A percentile compares a stretch with the other conserved stretches of the same genome.
phyloP scores from a whole-genome alignment of 2,329 filamentous ascomycete genomes.

The Ceratocystis ficicola region DNA sequence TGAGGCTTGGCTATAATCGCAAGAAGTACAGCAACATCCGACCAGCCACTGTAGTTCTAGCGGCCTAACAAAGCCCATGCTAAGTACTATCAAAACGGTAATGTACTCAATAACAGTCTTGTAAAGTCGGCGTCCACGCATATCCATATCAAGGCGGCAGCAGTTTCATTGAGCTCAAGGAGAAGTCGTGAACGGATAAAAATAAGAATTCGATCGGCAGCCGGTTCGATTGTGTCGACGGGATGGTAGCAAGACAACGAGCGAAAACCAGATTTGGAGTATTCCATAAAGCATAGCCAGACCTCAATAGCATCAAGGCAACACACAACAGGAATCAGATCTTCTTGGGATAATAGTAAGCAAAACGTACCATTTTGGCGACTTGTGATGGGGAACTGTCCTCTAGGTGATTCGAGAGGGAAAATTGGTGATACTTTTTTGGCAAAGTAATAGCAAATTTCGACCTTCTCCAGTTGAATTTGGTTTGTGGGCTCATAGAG shows the following conservation, averaged over 20 bases:
- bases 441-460: conserved; percentile 30
- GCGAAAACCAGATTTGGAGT: background rate
- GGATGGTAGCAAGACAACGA: background rate
- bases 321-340: background rate
- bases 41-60: conserved; percentile 4
- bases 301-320: background rate
- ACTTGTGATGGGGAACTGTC: conserved; percentile 33
- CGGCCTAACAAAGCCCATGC: background rate
- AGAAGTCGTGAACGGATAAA: too few species aligned
- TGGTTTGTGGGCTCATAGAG: conserved; percentile 36
- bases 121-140: background rate
- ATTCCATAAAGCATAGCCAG: conserved; percentile 7
- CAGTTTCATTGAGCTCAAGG: background rate
- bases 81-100: background rate
- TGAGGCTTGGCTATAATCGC: conserved; percentile 5
- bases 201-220: background rate
- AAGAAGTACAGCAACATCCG: background rate
- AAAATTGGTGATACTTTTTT: conserved; percentile 27
- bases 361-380: conserved; percentile 39
- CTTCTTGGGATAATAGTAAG: conserved; percentile 23
- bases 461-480: conserved; percentile 35
- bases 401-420: conserved; percentile 36
- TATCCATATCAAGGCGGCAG: too few species aligned
- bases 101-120: background rate
- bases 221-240: conserved; percentile 7